Base-by-base conservation (phyloP, 2,329 filamentous ascomycete species). In the Dendryphion nanum region DNA sequence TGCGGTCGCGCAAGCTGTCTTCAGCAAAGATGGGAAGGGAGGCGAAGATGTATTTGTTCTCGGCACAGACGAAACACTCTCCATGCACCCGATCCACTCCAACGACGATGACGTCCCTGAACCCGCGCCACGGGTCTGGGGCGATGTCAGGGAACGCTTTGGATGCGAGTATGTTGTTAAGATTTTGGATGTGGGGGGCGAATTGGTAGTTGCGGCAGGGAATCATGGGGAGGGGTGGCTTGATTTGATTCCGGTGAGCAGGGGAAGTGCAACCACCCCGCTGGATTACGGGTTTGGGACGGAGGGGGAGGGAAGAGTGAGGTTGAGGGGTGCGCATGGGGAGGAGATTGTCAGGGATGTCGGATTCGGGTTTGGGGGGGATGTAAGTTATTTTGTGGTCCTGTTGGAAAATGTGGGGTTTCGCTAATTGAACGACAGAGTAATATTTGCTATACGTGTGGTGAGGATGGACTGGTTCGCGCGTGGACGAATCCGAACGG, bases 61-160 rank as follows among this genome's bases (percentile, higher is more conserved):
- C 7, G 87, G 84, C 1, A 85, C 89, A 41, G 87, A 91, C 59
- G 87, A 93, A 69, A 82, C 80, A 41, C 78, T 89, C 45, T 82
- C 84, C 14, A 75, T 89, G 40, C 89, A 89, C 59, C 78, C 83
- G 44, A 69, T 86, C 38, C 78, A 81, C 33, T 83, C 85, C 46
- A 76, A 77, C 26, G 69, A 72, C n/a, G 76, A 78, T 31, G 77
- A 78, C 14, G 82, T 80, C 7, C 68, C 74, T 26, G 69, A 74
- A 36, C 65, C 70, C 2, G 55, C 67, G 4, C 72, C 74, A 18
- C 60, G 53, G 26, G 42, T 45, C 2, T 83, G 87, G 55, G 86
- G 86, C 3, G 86, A 93, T 56, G 71, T 89, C 57, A 73, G 87
- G 19, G 68, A 74, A 42, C 67, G 68, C n/a, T 61, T 90, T 5